Evolutionary conservation across 2,329 filamentous ascomycete genomes (phyloP).

Genomic region (Teratosphaeria gauchensis): DNA sequence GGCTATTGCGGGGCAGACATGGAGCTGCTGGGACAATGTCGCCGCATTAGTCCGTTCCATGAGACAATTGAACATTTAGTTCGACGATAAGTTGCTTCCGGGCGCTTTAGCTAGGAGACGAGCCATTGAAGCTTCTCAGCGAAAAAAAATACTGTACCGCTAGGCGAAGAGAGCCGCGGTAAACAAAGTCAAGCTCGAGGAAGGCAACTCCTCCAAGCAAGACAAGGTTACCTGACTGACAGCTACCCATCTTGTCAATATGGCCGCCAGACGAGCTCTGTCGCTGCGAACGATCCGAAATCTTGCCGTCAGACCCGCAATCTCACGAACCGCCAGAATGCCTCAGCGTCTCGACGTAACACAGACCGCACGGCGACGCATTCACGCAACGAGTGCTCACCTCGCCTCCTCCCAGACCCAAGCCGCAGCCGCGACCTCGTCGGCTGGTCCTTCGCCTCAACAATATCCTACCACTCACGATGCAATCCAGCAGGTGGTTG

Average conservation of each 20-base stretch:
- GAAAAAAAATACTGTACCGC: not conserved
- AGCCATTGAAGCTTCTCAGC: not conserved
- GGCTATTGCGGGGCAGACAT: not conserved
- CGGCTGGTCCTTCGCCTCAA: slow-evolving; percentile 38
- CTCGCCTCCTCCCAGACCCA: slow-evolving; percentile 23
- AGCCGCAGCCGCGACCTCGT: slow-evolving; percentile 34
- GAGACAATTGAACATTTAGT: not conserved
- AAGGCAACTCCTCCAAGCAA: not conserved
- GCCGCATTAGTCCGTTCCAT: not conserved
- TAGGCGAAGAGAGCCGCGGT: not conserved
- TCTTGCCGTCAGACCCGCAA: slow-evolving; percentile 30
- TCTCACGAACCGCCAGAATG: slow-evolving; percentile 13
- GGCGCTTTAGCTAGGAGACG: not conserved
- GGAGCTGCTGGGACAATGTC: not conserved
- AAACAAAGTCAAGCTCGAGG: not conserved
- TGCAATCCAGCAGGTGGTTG: slow-evolving; percentile 54
- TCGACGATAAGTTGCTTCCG: not conserved
- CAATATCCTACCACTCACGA: slow-evolving; percentile 63
- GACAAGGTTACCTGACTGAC: not conserved
- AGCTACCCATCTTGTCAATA: slow-evolving; percentile 29
- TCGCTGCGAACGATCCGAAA: slow-evolving; percentile 31
- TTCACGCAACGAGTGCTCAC: slow-evolving; percentile 48
- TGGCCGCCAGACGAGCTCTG: slow-evolving; percentile 38
- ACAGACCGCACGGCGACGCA: slow-evolving; percentile 33
- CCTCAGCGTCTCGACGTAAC: slow-evolving; percentile 15